Evolutionary conservation across 805 yeast genomes (phyloP).

Genomic region (Metschnikowia orientalis): DNA sequence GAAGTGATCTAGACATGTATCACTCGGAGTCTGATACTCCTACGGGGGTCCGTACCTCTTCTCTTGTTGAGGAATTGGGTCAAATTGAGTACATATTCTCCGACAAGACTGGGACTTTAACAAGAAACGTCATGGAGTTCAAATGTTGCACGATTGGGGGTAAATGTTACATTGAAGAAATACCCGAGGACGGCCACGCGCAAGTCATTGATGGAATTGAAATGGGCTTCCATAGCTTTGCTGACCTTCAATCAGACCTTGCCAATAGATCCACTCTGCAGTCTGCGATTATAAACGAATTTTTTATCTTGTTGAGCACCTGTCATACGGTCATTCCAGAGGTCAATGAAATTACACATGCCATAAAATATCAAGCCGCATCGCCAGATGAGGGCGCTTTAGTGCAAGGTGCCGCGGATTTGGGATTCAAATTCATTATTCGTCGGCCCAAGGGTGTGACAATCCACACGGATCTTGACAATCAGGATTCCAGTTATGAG

Average conservation of each 20-base stretch:
- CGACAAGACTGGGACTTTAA: conserved; percentile 96
- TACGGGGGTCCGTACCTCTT: conserved; percentile 89
- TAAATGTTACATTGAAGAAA: conserved; percentile 74
- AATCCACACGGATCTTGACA: conserved; percentile 49
- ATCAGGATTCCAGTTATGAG: conserved; percentile 58
- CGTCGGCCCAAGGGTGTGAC: conserved; percentile 83
- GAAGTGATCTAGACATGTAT: conserved; percentile 92
- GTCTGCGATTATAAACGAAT: conserved; percentile 58
- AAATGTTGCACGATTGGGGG: conserved; percentile 93
- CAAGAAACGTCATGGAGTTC: conserved; percentile 95
- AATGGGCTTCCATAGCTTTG: conserved; percentile 71
- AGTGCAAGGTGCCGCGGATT: conserved; percentile 89
- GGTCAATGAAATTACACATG: conserved; percentile 48
- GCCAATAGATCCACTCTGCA: conserved; percentile 43
- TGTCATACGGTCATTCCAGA: conserved; percentile 99
- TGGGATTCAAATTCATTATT: conserved; percentile 79
- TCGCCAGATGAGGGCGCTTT: conserved; percentile 99
- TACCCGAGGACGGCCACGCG: conserved; percentile 86
- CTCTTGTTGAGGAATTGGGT: conserved; percentile 94
- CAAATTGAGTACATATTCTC: conserved; percentile 95
- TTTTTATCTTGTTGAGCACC: conserved; percentile 77
- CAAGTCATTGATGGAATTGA: conserved; percentile 72
- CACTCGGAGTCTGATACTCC: conserved; percentile 87
- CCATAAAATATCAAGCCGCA: conserved; percentile 93
- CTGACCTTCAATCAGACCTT: conserved; percentile 50